Base-by-base conservation (phyloP, 2,329 filamentous ascomycete genomes). In the Penicillium glabrum region DNA sequence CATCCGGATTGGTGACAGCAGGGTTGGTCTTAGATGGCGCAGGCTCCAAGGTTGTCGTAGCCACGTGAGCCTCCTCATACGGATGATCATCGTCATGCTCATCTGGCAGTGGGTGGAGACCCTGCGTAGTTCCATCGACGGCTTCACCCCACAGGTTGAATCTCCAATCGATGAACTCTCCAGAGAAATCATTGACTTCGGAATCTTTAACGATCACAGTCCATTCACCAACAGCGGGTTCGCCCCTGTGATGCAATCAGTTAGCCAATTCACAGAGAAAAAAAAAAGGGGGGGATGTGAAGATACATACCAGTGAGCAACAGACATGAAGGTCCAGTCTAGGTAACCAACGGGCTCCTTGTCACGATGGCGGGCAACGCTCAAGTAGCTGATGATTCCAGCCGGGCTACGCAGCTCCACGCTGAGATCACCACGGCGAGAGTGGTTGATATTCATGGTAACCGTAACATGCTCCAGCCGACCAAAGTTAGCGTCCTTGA, bases 311-410 rank as follows among this genome's bases (percentile, higher is more conserved):
- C 93, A 99, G 73, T 99, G 95, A 61, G 88, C 93, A 37, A 99
- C 95, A 60, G 89, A 96, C 95, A 99, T 99, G 69, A 99, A 99
- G 0, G 93, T 98, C 95, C 95, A 99, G 76, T 98, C 91, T 37
- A 87, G 79, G 72, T 98, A 99, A 9, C 95, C 95, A 23, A 77
- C 75, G 0, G 77, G 71, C 35, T 82, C 83, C 1, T 82, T 79
- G 72, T 99, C 95, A 23, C 85, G 75, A 58, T 82, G 82, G 62
- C 95, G 89, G 1, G 88, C 80, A 13, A 87, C 89, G 5, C 93
- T 89, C 52, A 99, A 85, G 69, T 96, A 88, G 70, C 91, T 96
- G 61, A 91, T 80, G 56, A 97, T 78, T 10, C 91, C 90, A 31
- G 85, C 80, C 0, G 95, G 95, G 66, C 92, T 96, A 69, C 90